Evolutionary conservation across 352 stramenopile species (phyloP).

Genomic region (Globisporangium rhizosaccharum): DNA sequence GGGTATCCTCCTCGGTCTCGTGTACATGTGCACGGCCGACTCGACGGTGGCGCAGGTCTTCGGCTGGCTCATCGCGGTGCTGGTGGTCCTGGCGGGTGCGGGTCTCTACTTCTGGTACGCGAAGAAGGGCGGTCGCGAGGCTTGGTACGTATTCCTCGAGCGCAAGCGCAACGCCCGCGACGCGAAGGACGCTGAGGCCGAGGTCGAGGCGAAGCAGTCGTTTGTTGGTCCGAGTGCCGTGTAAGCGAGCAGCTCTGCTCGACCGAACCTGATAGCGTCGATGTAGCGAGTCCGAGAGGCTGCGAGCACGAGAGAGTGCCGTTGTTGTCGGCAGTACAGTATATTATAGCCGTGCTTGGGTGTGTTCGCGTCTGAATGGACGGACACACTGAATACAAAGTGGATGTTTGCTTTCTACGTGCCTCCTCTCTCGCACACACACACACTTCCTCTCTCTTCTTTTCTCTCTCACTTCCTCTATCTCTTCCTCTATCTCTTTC

Average conservation of each 20-base stretch:
- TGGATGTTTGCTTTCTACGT: too few relatives aligned
- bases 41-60: slow-evolving; percentile 20
- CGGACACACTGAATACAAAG: too few relatives aligned
- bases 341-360: too few relatives aligned
- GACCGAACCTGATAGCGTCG: too few relatives aligned
- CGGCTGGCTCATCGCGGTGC: slow-evolving; percentile 27
- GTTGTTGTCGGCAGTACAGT: too few relatives aligned
- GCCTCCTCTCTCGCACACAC: too few relatives aligned
- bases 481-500: too few relatives aligned
- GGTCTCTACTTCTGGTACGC: slow-evolving; percentile 32
- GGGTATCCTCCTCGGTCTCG: slow-evolving; percentile 35
- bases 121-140: slow-evolving; percentile 24
- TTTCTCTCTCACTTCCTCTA: too few relatives aligned
- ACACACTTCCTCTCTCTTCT: too few relatives aligned
- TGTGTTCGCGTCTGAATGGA: too few relatives aligned
- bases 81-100: slow-evolving; percentile 14
- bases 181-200: neutral
- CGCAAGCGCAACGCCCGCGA: slow-evolving; percentile 32
- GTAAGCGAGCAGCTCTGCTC: neutral
- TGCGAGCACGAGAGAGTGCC: too few relatives aligned
- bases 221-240: neutral
- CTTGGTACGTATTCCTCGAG: slow-evolving; percentile 39
- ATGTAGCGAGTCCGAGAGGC: too few relatives aligned
- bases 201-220: neutral
- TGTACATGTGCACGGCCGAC: slow-evolving; percentile 49